Base-by-base conservation (phyloP, 805 yeast species). In the Schwanniomyces vanrijiae region DNA sequence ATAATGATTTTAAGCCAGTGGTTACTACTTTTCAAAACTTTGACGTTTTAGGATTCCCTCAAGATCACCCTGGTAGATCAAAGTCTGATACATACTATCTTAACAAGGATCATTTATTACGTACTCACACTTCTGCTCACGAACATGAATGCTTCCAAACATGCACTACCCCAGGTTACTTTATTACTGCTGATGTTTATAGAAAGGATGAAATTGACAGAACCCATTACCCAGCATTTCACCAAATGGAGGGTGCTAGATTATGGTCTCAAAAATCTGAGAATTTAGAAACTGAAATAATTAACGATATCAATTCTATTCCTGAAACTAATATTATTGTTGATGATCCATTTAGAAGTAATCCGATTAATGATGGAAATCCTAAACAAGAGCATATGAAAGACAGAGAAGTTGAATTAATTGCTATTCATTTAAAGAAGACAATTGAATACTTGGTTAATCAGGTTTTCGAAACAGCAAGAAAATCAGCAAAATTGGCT, bases 81-180 rank as follows among this genome's bases (percentile, higher is more conserved):
- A 87, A 81, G 58, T 86, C 96, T 3, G 99, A 94, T 63, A 92
- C 99, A 0, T 94, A 94, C 66, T 94, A 94, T 59, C 62, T 94
- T 44, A 91, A 94, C 68, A 76, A 82, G 44, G 77, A 78, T 18
- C 71, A 84, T 26, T 71, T 94, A 24, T 69, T 94, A 49, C 75
- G 99, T 59, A 94, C 99, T 0, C 99, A 94, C 62, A 92, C 99
- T 0, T 90, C 97, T 1, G 99, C 99, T 0, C 99, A 94, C 65
- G 99, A 94, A 67, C 81, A 79, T 55, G 90, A 88, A 59, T 90
- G 97, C 60, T 92, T 90, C 67, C 72, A 76, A 39, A 66, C 67
- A 2, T 75, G 83, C 44, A 61, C 76, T 22, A 83, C 92, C 0
- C 90, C 96, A 0, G 98, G 98, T 0, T 94, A 88, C 65, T 77